A percentile compares a stretch with the other conserved stretches of the same genome.
Evolutionary conservation across 1,284 basidiomycete genomes (phyloP).

Genomic region (Termitomyces sp.): DNA sequence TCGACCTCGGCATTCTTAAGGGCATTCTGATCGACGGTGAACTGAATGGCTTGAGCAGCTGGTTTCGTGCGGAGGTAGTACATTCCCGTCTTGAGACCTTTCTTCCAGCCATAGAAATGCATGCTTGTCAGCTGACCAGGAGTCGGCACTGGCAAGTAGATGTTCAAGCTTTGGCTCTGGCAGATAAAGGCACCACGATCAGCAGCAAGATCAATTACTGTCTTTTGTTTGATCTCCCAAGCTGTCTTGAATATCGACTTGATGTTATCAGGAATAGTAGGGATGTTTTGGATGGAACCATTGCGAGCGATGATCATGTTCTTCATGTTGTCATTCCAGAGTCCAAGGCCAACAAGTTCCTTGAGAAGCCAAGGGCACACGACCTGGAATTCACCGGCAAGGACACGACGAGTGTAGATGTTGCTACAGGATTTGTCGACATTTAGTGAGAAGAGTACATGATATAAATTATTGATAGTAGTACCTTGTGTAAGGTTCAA

Average conservation of each 20-base stretch:
- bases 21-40: conserved; percentile 88
- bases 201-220: conserved; percentile 94
- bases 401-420: conserved; percentile 97
- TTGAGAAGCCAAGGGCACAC: conserved; percentile 99
- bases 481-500: conserved; percentile 91
- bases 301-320: conserved; percentile 98
- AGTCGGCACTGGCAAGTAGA: conserved; percentile 90
- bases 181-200: conserved; percentile 99
- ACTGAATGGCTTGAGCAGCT: conserved; percentile 94
- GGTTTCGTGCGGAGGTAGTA: conserved; percentile 94
- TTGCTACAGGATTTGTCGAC: conserved; percentile 50
- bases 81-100: conserved; percentile 97
- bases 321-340: conserved; percentile 99
- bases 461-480: too few relatives aligned
- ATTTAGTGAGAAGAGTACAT: background rate
- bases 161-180: conserved; percentile 88
- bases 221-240: conserved; percentile 99
- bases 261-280: conserved; percentile 80
- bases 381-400: conserved; percentile 99
- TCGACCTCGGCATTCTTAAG: conserved; percentile 67
- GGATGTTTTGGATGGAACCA: conserved; percentile 91
- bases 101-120: conserved; percentile 99
- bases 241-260: conserved; percentile 98
- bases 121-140: conserved; percentile 94
- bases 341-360: conserved; percentile 90